phyloP scores from a whole-genome alignment of 192 early-diverging fungal species.

The Coemansia javaensis region DNA sequence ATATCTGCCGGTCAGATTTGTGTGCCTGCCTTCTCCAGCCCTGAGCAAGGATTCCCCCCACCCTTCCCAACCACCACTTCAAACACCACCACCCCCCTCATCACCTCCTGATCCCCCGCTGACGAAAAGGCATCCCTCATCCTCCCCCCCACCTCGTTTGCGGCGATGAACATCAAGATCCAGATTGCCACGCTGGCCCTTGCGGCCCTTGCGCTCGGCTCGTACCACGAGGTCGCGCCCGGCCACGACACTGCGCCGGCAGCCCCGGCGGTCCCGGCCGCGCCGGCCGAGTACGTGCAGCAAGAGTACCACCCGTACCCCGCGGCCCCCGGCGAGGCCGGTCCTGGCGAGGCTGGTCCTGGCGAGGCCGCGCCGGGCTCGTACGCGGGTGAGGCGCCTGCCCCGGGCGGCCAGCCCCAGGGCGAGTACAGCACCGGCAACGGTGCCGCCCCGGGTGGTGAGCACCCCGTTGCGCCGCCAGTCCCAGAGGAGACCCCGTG shows the following conservation, averaged over 20 bases:
- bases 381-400: neutral
- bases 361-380: neutral
- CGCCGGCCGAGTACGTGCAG: conserved; percentile 9
- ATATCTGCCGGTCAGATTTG: conserved; percentile 1
- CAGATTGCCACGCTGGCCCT: conserved; percentile 45
- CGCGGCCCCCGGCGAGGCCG: conserved; percentile 4
- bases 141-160: neutral
- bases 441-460: neutral
- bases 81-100: neutral
- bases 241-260: conserved; percentile 6
- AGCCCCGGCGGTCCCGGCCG: neutral
- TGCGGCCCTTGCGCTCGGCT: conserved; percentile 33
- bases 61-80: too few species aligned
- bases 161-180: conserved; percentile 45
- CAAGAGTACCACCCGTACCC: conserved; percentile 17
- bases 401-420: neutral
- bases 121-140: too few species aligned
- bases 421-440: too few species aligned
- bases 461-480: neutral
- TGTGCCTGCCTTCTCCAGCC: too few species aligned
- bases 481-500: neutral
- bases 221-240: conserved; percentile 38
- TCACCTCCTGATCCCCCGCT: too few species aligned
- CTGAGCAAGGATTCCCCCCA: too few species aligned
- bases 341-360: conserved; percentile 3